Conservation (phyloP, 2,329 filamentous ascomycete genomes). For the Pseudocercospora vitis region DNA sequence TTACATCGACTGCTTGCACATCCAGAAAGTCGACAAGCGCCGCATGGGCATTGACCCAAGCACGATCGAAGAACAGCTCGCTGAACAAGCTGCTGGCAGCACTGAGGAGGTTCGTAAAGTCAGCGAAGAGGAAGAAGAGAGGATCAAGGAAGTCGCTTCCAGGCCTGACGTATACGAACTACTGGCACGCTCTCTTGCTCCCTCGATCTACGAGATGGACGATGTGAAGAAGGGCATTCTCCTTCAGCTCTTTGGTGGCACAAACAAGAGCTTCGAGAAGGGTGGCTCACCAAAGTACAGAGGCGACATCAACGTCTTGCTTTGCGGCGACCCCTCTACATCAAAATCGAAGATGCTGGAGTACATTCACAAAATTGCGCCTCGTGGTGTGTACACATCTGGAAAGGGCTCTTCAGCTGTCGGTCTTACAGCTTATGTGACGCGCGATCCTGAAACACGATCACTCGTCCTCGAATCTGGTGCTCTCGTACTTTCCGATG, state of each 20-base stretch:
- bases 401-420: constrained; percentile 75
- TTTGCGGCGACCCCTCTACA: constrained; percentile 96
- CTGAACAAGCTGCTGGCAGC: constrained; percentile 67
- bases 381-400: constrained; percentile 76
- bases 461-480: constrained; percentile 74
- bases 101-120: constrained; percentile 84
- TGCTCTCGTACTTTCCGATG: constrained; percentile 71
- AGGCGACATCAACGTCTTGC: constrained; percentile 94
- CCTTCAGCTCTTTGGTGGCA: constrained; percentile 92
- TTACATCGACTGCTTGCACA: constrained; percentile 90
- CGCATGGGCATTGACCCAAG: constrained; percentile 87
- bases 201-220: constrained; percentile 96
- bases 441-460: constrained; percentile 70
- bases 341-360: constrained; percentile 91
- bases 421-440: constrained; percentile 75
- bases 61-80: constrained; percentile 80
- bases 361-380: constrained; percentile 97
- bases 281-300: constrained; percentile 93
- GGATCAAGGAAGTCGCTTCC: constrained; percentile 77
- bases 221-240: constrained; percentile 99
- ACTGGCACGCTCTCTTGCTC: constrained; percentile 83
- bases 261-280: constrained; percentile 97
- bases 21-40: constrained; percentile 95
- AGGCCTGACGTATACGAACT: constrained; percentile 91
- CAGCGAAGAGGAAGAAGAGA: constrained; percentile 80